Percentiles rank a stretch among this genome's conserved stretches.
Evolutionary conservation across 805 yeast species (phyloP).

Genomic region (Brettanomyces nanus): DNA sequence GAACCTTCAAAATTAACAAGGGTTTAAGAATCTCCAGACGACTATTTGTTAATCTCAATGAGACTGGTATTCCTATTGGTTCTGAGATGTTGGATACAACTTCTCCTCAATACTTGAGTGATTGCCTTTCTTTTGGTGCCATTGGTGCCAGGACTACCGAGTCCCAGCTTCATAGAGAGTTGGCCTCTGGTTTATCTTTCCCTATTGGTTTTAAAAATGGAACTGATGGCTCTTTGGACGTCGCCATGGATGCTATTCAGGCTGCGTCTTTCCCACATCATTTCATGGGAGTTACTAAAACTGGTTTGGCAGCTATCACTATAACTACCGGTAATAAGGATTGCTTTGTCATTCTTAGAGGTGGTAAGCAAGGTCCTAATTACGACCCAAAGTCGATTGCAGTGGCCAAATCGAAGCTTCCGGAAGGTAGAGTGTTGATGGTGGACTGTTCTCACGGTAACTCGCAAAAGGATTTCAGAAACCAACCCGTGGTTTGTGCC

Average conservation of each 20-base stretch:
- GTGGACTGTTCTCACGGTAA: conserved; percentile 98
- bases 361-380: conserved; percentile 92
- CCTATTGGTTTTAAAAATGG: conserved; percentile 98
- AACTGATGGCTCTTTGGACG: conserved; percentile 90
- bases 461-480: conserved; percentile 86
- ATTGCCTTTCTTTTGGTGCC: conserved; percentile 89
- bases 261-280: conserved; percentile 92
- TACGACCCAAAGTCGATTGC: conserved; percentile 75
- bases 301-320: conserved; percentile 93
- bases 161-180: conserved; percentile 95
- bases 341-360: conserved; percentile 91
- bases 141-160: conserved; percentile 99
- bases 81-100: conserved; percentile 98
- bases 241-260: conserved; percentile 88
- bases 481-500: conserved; percentile 89
- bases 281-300: conserved; percentile 95
- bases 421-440: conserved; percentile 57
- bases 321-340: conserved; percentile 93
- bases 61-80: conserved; percentile 81
- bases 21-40: conserved; percentile 85
- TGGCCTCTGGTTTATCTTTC: conserved; percentile 97
- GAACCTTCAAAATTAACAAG: conserved; percentile 88
- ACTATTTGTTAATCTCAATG: conserved; percentile 74
- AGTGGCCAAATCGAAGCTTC: conserved; percentile 56
- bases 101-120: conserved; percentile 91